Base-by-base conservation (phyloP, 208 protist species). In the Wallacemonas sp. region DNA sequence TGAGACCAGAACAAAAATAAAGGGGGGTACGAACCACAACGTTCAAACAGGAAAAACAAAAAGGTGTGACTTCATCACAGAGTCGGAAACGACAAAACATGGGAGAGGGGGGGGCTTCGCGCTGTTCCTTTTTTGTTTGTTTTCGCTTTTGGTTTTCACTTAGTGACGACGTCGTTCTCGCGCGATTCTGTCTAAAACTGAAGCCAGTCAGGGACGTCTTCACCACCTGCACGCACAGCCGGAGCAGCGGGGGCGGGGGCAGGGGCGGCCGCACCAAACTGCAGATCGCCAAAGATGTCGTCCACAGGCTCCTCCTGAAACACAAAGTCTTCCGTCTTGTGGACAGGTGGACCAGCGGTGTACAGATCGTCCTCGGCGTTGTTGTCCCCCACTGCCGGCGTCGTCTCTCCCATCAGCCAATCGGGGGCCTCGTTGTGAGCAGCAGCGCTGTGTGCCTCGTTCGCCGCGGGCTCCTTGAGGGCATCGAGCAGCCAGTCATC, bases 101-200 rank as follows among this genome's bases (percentile, higher is more conserved):
- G n/a, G n/a, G n/a, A n/a, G n/a, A n/a, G n/a, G n/a, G n/a, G n/a
- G n/a, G n/a, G n/a, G n/a, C n/a, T n/a, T n/a, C n/a, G n/a, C n/a
- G n/a, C n/a, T n/a, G n/a, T n/a, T n/a, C n/a, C n/a, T n/a, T n/a
- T n/a, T n/a, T n/a, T n/a, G n/a, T n/a, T n/a, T n/a, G n/a, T n/a
- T n/a, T n/a, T n/a, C n/a, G n/a, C n/a, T n/a, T n/a, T n/a, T n/a
- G n/a, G n/a, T n/a, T n/a, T n/a, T n/a, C n/a, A n/a, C n/a, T n/a
- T n/a, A n/a, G n/a, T n/a, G n/a, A n/a, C n/a, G n/a, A n/a, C n/a
- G n/a, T n/a, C n/a, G n/a, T n/a, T n/a, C n/a, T n/a, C n/a, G n/a
- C n/a, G n/a, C n/a, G n/a, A n/a, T n/a, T n/a, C n/a, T 63, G 32
- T 61, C 21, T 76, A 87, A 33, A 87, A 87, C 24, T 87, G 72